These are phyloP conservation scores for Xylaria grammica DNA, from an alignment of 495 filamentous ascomycete species.

Conservation along the genomic window DNA sequence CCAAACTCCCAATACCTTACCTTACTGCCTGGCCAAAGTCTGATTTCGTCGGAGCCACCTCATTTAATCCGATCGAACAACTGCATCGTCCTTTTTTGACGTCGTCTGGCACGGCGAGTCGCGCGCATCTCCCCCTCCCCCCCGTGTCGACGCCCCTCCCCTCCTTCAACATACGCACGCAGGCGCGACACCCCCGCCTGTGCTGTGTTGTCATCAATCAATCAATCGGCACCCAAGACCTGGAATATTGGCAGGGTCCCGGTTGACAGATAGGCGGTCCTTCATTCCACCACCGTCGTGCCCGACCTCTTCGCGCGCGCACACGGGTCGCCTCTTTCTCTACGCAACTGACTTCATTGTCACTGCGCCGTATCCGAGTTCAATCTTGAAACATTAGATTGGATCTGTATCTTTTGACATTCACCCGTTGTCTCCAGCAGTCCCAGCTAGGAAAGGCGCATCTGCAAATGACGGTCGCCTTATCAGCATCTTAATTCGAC, in stretches of 20 bases:
- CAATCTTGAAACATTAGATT: slow-evolving; percentile 20
- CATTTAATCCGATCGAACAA: not conserved
- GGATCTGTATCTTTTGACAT: not conserved
- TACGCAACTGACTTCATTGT: slow-evolving; percentile 15
- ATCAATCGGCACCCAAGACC: slow-evolving; percentile 23
- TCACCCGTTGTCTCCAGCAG: slow-evolving; percentile 4
- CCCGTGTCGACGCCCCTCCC: slow-evolving; percentile 13
- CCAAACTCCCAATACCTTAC: slow-evolving; percentile 2
- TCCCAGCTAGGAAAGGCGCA: not conserved
- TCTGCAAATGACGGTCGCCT: not conserved
- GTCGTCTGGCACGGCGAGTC: slow-evolving; percentile 28
- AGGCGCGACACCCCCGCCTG: slow-evolving; percentile 24
- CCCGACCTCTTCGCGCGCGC: slow-evolving; percentile 7
- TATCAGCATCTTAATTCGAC: slow-evolving; percentile 3
- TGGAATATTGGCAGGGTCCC: slow-evolving; percentile 26
- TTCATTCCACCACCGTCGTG: not conserved
- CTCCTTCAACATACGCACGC: slow-evolving; percentile 2
- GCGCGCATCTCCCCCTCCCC: not conserved
- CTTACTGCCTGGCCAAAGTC: not conserved
- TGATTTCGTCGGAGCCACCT: slow-evolving; percentile 15
- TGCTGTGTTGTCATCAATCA: slow-evolving; percentile 25
- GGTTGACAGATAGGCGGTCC: slow-evolving; percentile 8
- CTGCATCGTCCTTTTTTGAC: slow-evolving; percentile 12
- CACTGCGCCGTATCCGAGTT: slow-evolving; percentile 11
- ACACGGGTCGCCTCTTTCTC: not conserved